These are phyloP conservation scores for Monosporascus sp. DNA, from an alignment of 2,329 filamentous ascomycete genomes.

Conservation along the genomic window DNA sequence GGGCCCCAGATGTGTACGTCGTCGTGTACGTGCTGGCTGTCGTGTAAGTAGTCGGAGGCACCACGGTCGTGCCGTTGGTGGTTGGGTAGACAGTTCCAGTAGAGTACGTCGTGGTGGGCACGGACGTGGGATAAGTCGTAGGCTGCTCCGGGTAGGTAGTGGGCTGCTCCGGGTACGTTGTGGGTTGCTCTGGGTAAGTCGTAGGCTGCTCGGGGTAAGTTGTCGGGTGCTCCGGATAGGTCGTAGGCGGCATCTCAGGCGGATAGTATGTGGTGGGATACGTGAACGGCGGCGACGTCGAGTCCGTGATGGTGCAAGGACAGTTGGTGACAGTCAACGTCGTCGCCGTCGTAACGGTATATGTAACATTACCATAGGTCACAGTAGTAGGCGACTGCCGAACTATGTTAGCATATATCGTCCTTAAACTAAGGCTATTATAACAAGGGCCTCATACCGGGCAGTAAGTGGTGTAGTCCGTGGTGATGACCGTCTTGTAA, in stretches of 20 bases:
- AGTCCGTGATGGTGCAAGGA: constrained; percentile 38
- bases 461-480: constrained; percentile 37
- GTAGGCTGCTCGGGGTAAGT: constrained; percentile 2
- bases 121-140: background rate
- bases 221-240: constrained; percentile 4
- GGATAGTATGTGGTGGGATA: constrained; percentile 19
- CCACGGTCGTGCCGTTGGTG: constrained; percentile 4
- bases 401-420: background rate
- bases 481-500: constrained; percentile 32
- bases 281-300: constrained; percentile 18
- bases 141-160: constrained; percentile 4
- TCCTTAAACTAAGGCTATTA: background rate
- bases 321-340: constrained; percentile 43
- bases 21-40: no score
- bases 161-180: constrained; percentile 5
- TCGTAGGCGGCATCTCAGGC: constrained; percentile 8
- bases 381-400: constrained; percentile 31
- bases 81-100: background rate
- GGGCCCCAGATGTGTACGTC: no score
- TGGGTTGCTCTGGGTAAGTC: background rate
- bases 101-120: background rate
- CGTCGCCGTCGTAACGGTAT: constrained; percentile 36
- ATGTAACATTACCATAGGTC: constrained; percentile 35
- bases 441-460: constrained; percentile 28
- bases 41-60: background rate